Base-by-base conservation (phyloP, 2,329 filamentous ascomycete species). In the Xylaria polymorpha region DNA sequence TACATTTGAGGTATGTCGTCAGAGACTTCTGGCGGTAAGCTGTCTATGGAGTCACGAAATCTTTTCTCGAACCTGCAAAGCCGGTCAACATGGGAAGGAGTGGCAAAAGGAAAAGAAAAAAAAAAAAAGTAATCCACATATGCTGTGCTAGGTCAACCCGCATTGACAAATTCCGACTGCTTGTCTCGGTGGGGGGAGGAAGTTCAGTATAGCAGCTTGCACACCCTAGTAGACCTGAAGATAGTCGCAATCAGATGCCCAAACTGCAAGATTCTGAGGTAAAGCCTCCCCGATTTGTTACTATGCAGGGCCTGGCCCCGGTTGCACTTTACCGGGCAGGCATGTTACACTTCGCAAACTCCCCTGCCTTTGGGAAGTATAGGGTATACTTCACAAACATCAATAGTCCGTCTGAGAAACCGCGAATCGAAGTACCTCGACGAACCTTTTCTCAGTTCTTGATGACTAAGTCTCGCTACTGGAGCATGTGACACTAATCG, bases 131-230 rank as follows among this genome's bases (percentile, higher is more conserved):
- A 25, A 51, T n/a, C 41, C 9, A 64, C 22, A 43, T 44, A 43
- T 60, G 66, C 32, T 61, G 61, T 61, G 39, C 39, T 41, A 51
- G 61, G 65, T 15, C 32, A 48, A 55, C 32, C 12, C 41, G 22
- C 55, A 39, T 58, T 48, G 59, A 63, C 37, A 55, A 43, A 55
- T 61, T 32, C 64, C 56, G 37, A 50, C 48, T 56, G 60, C 60
- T 39, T 39, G 18, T 55, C 29, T 37, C 32, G 25, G 32, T 4
- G 35, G 29, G 55, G 29, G 55, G 53, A 29, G 20, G 39, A 0
- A 29, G 3, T 29, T 25, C 10, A 53, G 37, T 55, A 41, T 51
- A 41, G 20, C 61, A 56, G 65, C 46, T 43, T 35, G n/a, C 15
- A 22, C 56, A 55, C 39, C 60, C 61, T 55, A 53, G 56, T 22